Conservation (phyloP, 352 stramenopile genomes). For the Detonula confervacea region DNA sequence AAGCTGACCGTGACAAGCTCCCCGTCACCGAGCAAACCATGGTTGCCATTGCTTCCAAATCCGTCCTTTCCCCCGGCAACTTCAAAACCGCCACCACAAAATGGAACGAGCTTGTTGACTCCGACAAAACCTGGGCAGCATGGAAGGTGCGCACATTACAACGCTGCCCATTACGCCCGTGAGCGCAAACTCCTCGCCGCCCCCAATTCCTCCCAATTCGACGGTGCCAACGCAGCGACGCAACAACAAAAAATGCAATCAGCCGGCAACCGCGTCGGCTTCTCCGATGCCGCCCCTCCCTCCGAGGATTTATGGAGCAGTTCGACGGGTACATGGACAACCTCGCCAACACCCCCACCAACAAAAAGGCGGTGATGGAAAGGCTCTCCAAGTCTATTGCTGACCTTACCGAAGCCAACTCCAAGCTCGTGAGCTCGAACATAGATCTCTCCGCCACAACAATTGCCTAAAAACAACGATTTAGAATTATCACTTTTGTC, state of each 20-base stretch:
- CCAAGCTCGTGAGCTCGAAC: neutral
- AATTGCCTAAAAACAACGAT: neutral
- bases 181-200: neutral
- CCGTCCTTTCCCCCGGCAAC: neutral
- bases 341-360: neutral
- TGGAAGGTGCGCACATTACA: slow-evolving; percentile 23
- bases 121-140: slow-evolving; percentile 7
- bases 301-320: neutral
- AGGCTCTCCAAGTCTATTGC: neutral
- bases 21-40: slow-evolving; percentile 10
- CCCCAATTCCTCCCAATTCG: neutral
- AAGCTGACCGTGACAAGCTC: neutral
- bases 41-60: slow-evolving; percentile 15
- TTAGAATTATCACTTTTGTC: too few species aligned
- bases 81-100: neutral
- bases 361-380: neutral
- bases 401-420: neutral
- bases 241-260: neutral
- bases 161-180: too few species aligned
- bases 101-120: neutral
- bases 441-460: neutral
- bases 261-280: neutral
- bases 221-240: neutral
- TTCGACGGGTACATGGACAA: slow-evolving; percentile 3
- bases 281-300: neutral